Evolutionary conservation across 2,329 filamentous ascomycete species (phyloP), one percentile per base, ranked within the genome.

Genomic region (Sporothrix sp.): DNA sequence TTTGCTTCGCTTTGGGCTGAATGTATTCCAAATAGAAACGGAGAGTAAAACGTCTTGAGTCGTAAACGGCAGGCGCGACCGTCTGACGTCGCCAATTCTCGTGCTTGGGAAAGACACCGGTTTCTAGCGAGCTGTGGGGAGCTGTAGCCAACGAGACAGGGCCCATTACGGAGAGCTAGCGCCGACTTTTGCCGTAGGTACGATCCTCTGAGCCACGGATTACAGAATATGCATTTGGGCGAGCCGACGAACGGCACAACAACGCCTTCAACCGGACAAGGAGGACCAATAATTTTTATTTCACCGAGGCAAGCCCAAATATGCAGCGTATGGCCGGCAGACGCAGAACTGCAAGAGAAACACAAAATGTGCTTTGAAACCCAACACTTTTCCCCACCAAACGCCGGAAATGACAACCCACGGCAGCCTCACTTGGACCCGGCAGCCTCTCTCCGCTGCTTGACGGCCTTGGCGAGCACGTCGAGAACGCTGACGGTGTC

Each of bases 401-500:
- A 52, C 50, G 44, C 45, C 44, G 13, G 20, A 35, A 45, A 35
- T 28, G 18, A 25, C 42, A 35, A 11, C 43, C 13, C 27, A 14
- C 16, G 5, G 13, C 14, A 4, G 14, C 28, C 28, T 7, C 23
- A 44, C 6, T 27, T 13, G 10, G 42, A 33, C 30, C 35, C 30
- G 20, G 62, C 55, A 4, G 70, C 57, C 53, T 73, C 76, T 65
- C 86, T 78, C 61, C 88, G 78, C 65, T 84, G 78, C 64, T 82
- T 82, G 49, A 96, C 87, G 25, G 89, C 86, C 48, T 82, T 76
- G 16, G 91, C 91, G 39, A 98, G 78, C 46, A 74, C 74, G 58
- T 85, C 84, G 10, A 97, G 79, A 2, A 91, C 84, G 1, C 71
- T 70, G 60, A 90, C 83, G 3, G 93, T 97, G 60, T 94, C 87